Evolutionary conservation across 352 stramenopile species (phyloP).

Genomic region (Phytophthora fragariae): DNA sequence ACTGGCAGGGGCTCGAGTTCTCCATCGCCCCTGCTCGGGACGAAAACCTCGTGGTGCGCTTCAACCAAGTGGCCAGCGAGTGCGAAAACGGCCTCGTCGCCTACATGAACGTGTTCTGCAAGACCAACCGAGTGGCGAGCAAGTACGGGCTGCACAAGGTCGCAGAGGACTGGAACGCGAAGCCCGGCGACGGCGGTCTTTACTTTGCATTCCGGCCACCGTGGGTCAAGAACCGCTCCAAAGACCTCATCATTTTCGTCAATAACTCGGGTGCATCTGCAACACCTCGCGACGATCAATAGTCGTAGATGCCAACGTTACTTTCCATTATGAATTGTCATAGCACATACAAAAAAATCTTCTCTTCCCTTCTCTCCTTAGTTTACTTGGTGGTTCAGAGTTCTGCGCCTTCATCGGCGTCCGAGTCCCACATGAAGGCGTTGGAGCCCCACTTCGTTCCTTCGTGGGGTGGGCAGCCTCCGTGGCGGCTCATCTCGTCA

Average conservation of each 20-base stretch:
- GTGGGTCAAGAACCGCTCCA: slow-evolving; percentile 72
- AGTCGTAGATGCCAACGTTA: slow-evolving; percentile 22
- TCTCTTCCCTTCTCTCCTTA: slow-evolving; percentile 1
- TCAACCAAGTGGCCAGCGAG: slow-evolving; percentile 53
- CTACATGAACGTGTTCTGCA: slow-evolving; percentile 87
- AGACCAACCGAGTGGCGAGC: slow-evolving; percentile 65
- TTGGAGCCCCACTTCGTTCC: slow-evolving; percentile 86
- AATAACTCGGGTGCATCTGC: slow-evolving; percentile 22
- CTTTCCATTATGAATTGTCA: slow-evolving; percentile 26
- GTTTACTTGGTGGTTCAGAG: slow-evolving; percentile 83
- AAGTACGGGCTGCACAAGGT: slow-evolving; percentile 85
- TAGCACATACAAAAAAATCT: slow-evolving; percentile 2
- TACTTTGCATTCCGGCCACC: slow-evolving; percentile 72
- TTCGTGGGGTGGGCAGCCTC: slow-evolving; percentile 82
- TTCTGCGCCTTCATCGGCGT: slow-evolving; percentile 79
- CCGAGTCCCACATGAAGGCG: slow-evolving; percentile 87
- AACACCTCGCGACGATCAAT: slow-evolving; percentile 17
- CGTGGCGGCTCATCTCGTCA: slow-evolving; percentile 80
- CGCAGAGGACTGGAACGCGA: slow-evolving; percentile 82
- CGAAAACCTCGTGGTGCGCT: slow-evolving; percentile 72
- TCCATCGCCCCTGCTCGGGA: slow-evolving; percentile 62
- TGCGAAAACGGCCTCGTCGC: slow-evolving; percentile 69
- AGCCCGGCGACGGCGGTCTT: slow-evolving; percentile 61
- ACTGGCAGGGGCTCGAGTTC: slow-evolving; percentile 73
- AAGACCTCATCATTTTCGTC: slow-evolving; percentile 56